Conservation (phyloP, 129 eudicot genomes). For the Arctium lappa region DNA sequence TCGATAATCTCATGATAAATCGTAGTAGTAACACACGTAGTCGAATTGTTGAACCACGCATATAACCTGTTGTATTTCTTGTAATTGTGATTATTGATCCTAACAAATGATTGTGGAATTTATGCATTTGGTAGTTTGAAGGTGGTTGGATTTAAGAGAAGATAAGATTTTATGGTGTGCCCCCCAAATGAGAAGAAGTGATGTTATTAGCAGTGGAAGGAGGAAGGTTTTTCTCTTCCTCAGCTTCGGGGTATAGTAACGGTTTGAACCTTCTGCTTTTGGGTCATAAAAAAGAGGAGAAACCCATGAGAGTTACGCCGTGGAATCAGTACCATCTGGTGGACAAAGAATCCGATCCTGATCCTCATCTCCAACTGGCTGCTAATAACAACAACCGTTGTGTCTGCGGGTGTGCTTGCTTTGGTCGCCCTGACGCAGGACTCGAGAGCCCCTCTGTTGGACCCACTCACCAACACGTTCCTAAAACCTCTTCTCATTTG, state of each 20-base stretch:
- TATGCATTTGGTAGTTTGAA: slow-evolving; percentile 8
- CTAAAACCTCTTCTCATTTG: slow-evolving; percentile 18
- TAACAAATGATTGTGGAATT: too few relatives aligned
- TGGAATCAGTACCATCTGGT: slow-evolving; percentile 95
- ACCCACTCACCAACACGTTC: slow-evolving; percentile 49
- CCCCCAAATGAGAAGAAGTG: slow-evolving; percentile 76
- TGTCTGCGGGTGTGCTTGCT: slow-evolving; percentile 89
- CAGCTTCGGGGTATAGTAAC: slow-evolving; percentile 91
- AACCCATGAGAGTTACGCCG: slow-evolving; percentile 94
- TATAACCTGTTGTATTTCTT: too few relatives aligned
- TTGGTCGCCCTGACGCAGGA: slow-evolving; percentile 76
- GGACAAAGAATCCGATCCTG: slow-evolving; percentile 59
- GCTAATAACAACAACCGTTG: slow-evolving; percentile 49
- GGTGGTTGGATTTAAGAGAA: slow-evolving; percentile 9
- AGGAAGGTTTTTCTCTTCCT: slow-evolving; percentile 96
- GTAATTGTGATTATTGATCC: too few relatives aligned
- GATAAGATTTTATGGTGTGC: slow-evolving; percentile 32
- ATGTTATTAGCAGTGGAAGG: slow-evolving; percentile 99
- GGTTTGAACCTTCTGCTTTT: slow-evolving; percentile 79
- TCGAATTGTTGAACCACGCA: too few relatives aligned
- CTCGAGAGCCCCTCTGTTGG: slow-evolving; percentile 70
- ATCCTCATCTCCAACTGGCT: slow-evolving; percentile 72
- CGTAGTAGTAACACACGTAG: not conserved
- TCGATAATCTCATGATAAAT: not conserved
- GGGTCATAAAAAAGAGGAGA: slow-evolving; percentile 86